Evolutionary conservation across 305 asterid species (phyloP).

Genomic region (Fraxinus baroniana): DNA sequence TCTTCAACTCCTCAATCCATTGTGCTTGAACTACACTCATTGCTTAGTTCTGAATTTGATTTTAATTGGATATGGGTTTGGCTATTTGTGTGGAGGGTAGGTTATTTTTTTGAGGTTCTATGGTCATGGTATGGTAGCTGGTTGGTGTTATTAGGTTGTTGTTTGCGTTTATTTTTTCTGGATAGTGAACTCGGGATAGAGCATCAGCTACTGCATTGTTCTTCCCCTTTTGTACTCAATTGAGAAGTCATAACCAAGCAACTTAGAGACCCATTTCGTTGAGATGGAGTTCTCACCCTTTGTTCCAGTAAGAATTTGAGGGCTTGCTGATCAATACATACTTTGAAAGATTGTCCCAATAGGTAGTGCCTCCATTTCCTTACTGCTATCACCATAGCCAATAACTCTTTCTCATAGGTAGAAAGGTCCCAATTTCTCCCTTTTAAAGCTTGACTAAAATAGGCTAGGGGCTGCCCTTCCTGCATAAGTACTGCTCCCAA

Average conservation of each 20-base stretch:
- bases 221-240: no score
- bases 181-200: neutral
- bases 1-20: no score
- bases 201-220: neutral
- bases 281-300: neutral
- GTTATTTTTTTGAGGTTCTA: no score
- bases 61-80: no score
- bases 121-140: no score
- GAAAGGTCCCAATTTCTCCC: neutral
- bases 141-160: no score
- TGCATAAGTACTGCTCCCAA: neutral
- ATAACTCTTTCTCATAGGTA: neutral
- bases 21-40: no score
- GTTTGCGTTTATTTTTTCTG: no score
- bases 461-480: neutral
- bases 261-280: neutral
- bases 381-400: neutral
- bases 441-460: neutral
- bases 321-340: neutral
- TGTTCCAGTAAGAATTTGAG: neutral
- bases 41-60: no score
- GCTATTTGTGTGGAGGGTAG: no score
- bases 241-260: neutral
- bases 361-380: neutral
- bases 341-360: neutral